Evolutionary conservation across 371 early-diverging fungal genomes (phyloP), one percentile per base, ranked within the genome.

Genomic region (Rhizopus sp.): DNA sequence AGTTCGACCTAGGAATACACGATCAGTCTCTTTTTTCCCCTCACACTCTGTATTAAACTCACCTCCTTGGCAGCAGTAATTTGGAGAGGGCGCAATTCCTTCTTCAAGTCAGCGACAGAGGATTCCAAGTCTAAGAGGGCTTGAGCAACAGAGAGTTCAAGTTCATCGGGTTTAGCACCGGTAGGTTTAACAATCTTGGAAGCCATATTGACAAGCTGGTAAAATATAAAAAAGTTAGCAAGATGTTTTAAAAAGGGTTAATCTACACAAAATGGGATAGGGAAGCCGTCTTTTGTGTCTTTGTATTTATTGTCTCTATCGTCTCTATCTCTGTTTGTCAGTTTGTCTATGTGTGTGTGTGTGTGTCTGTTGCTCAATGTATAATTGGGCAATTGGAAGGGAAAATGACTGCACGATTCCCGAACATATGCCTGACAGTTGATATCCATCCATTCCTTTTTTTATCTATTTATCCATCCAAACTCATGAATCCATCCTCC

Each of bases 51-150:
- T 29, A 23, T 3, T 3, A 37, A 50, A 35, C 80, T 70, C 75
- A 93, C 95, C 86, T 97, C 97, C 91, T 95, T 95, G 80, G 95
- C 98, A 63, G 88, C 77, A 73, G 87, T 76, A 84, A 98, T 90
- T 76, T 94, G 92, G 69, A 98, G 89, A 61, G 93, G 89, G 67
- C 92, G 85, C 64, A 97, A 86, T 61, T 89, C 91, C 30, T 37
- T 33, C 91, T 93, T 95, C 77, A 97, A 87, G 76, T 97, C 97
- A 62, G 92, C 81, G 68, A 90, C 90, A 84, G 89, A 91, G 73
- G 89, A 85, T 86, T 97, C 95, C 70, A 97, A 86, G 77, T 98
- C 97, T 78, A 89, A 80, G 70, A 98, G 86, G 75, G 95, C 91
- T 81, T 96, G 94, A 76, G 96, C 97, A 72, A 98, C 91, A 74